phyloP scores from a whole-genome alignment of 176 grass and related monocot species.

The Cocos nucifera region DNA sequence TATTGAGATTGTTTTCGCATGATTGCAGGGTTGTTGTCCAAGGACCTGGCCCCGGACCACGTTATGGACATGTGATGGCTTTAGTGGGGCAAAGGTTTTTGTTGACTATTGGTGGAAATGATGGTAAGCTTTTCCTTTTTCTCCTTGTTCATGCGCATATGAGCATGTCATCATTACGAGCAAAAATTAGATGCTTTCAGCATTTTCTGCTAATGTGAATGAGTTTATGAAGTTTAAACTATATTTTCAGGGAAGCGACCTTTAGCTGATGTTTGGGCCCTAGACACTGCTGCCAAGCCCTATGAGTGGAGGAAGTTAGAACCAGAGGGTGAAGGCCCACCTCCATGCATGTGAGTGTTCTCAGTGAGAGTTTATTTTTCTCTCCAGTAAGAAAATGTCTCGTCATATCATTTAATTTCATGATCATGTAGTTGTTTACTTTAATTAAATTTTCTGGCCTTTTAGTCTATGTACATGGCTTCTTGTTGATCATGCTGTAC shows the following conservation, averaged over 20 bases:
- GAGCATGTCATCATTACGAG: no score
- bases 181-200: no score
- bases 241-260: conserved; percentile 66
- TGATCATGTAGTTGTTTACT: no score
- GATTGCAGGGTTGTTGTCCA: conserved; percentile 76
- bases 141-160: conserved; percentile 7
- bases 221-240: no score
- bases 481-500: no score
- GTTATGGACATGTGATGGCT: conserved; percentile 97
- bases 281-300: conserved; percentile 95
- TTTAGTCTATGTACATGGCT: no score
- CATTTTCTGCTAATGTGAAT: no score
- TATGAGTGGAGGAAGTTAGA: conserved; percentile 98
- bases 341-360: conserved; percentile 86
- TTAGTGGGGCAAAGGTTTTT: conserved; percentile 97
- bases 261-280: conserved; percentile 95
- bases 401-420: not conserved
- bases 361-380: not conserved
- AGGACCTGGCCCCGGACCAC: conserved; percentile 85
- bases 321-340: conserved; percentile 95
- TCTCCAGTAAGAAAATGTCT: not conserved
- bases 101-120: conserved; percentile 93
- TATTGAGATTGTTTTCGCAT: not conserved
- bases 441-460: no score
- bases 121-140: conserved; percentile 47